Evolutionary conservation across 371 early-diverging fungal species (phyloP).

Genomic region (Choanephora cucurbitarum): DNA sequence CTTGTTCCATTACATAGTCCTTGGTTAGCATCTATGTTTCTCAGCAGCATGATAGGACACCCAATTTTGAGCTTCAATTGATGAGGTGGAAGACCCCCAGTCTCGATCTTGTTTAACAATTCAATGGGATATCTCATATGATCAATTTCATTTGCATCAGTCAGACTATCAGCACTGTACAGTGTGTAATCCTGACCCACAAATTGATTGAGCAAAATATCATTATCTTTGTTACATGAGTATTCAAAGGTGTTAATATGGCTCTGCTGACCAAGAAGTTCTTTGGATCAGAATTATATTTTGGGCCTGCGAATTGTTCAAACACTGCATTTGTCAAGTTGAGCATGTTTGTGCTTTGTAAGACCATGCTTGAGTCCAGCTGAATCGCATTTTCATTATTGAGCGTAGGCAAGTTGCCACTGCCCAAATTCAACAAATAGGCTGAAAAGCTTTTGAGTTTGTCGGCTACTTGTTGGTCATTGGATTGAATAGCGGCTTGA

Average conservation of each 20-base stretch:
- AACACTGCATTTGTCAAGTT: no score
- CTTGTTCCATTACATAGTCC: conserved; percentile 35
- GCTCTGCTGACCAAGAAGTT: not conserved
- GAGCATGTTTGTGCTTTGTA: no score
- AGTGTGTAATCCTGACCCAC: not conserved
- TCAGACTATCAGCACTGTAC: not conserved
- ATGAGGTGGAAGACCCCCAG: conserved; percentile 24
- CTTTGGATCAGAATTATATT: no score
- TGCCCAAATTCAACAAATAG: conserved; percentile 6
- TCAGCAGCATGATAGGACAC: conserved; percentile 30
- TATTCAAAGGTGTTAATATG: conserved; percentile 11
- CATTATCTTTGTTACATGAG: conserved; percentile 1
- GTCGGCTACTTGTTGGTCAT: conserved; percentile 1
- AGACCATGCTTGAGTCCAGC: not conserved
- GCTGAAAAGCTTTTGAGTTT: conserved; percentile 3
- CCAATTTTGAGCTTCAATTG: conserved; percentile 21
- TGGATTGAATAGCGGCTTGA: conserved; percentile 4
- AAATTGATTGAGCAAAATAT: not conserved
- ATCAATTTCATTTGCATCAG: not conserved
- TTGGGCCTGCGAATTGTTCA: no score
- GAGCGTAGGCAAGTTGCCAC: not conserved
- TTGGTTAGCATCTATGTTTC: conserved; percentile 22
- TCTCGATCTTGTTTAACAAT: conserved; percentile 7
- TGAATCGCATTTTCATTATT: not conserved
- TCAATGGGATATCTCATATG: not conserved